Evolutionary conservation across 495 filamentous ascomycete species (phyloP).

Genomic region (Clohesyomyces aquaticus): DNA sequence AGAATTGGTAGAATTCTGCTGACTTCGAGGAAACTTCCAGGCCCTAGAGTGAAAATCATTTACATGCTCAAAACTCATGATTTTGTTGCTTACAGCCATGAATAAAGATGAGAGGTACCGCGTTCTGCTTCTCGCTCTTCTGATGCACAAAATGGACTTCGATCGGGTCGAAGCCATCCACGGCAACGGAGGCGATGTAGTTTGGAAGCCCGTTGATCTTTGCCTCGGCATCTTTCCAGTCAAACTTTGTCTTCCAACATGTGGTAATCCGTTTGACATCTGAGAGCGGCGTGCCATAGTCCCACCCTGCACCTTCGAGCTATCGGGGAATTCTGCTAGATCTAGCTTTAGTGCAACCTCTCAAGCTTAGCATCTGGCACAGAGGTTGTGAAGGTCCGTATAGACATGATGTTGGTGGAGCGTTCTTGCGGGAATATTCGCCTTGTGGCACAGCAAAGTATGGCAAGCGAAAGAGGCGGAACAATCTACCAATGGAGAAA

Average conservation of each 20-base stretch:
- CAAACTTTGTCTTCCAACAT: slow-evolving; percentile 54
- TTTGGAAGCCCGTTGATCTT: slow-evolving; percentile 47
- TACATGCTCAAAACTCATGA: background rate
- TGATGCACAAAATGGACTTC: slow-evolving; percentile 49
- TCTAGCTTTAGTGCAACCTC: too few species aligned
- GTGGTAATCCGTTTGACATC: slow-evolving; percentile 56
- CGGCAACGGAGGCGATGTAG: slow-evolving; percentile 38
- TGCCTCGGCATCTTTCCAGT: slow-evolving; percentile 44
- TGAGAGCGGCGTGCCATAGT: slow-evolving; percentile 53
- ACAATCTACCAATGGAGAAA: too few species aligned
- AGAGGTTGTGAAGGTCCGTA: too few species aligned
- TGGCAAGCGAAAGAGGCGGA: too few species aligned
- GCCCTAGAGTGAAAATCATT: slow-evolving; percentile 52
- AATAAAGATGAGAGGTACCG: slow-evolving; percentile 46
- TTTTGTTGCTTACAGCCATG: slow-evolving; percentile 37
- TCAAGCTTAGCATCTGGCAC: too few species aligned
- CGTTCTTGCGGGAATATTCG: too few species aligned
- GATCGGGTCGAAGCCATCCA: slow-evolving; percentile 42
- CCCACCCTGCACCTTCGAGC: too few species aligned
- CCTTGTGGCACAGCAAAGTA: too few species aligned
- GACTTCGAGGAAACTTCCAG: slow-evolving; percentile 71
- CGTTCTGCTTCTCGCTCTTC: slow-evolving; percentile 28
- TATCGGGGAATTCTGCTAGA: too few species aligned
- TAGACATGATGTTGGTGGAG: too few species aligned
- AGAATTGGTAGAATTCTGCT: slow-evolving; percentile 65